Evolutionary conservation across 2,329 filamentous ascomycete species (phyloP).

Genomic region (Pseudogymnoascus sp.): DNA sequence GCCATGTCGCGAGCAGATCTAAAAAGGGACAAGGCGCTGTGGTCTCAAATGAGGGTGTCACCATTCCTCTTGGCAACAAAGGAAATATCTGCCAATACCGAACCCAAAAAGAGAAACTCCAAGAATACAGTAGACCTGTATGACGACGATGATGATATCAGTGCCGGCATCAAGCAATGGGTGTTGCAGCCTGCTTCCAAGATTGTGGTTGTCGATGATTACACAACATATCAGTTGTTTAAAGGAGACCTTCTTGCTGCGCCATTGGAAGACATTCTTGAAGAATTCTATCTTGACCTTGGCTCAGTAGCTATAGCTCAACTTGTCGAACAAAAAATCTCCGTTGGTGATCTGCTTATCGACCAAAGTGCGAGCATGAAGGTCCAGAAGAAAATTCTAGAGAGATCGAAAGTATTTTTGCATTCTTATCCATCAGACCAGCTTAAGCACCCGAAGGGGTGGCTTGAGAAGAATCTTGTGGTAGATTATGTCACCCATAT

Average conservation of each 20-base stretch:
- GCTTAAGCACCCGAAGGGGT: conserved; percentile 80
- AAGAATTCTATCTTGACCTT: conserved; percentile 74
- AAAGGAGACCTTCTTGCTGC: conserved; percentile 75
- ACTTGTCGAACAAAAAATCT: conserved; percentile 69
- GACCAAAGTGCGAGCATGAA: conserved; percentile 57
- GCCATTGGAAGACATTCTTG: conserved; percentile 79
- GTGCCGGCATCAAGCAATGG: conserved; percentile 42
- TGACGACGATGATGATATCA: conserved; percentile 38
- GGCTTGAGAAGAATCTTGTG: conserved; percentile 77
- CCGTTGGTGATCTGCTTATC: conserved; percentile 53
- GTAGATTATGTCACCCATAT: conserved; percentile 74
- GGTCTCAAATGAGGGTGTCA: conserved; percentile 63
- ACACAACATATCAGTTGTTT: conserved; percentile 81
- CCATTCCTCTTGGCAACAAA: conserved; percentile 77
- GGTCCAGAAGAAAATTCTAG: conserved; percentile 72
- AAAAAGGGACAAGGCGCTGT: conserved; percentile 70
- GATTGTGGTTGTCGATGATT: conserved; percentile 78
- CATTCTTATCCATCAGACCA: conserved; percentile 62
- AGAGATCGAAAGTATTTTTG: conserved; percentile 81
- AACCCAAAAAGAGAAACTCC: conserved; percentile 21
- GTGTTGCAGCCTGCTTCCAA: conserved; percentile 62
- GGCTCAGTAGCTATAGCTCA: conserved; percentile 69
- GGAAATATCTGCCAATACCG: conserved; percentile 43
- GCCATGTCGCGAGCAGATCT: conserved; percentile 62
- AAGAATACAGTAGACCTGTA: conserved; percentile 9